Conservation (phyloP, 2,329 filamentous ascomycete genomes). For the Aureobasidium sp. region DNA sequence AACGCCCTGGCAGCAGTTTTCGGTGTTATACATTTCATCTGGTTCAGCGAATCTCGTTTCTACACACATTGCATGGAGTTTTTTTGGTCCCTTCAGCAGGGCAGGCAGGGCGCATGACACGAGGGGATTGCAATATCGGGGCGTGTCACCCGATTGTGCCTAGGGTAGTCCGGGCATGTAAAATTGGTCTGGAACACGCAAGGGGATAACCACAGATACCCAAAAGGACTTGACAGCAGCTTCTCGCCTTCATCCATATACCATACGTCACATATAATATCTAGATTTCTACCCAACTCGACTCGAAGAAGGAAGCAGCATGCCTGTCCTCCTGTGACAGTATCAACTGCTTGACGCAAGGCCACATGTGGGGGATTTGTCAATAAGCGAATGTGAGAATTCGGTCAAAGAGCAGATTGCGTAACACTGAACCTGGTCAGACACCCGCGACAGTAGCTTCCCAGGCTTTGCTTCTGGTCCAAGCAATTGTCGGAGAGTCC, state of each 20-base stretch:
- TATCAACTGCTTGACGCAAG: neutral
- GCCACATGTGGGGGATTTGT: neutral
- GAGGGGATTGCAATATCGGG: neutral
- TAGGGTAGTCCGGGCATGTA: neutral
- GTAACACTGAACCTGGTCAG: neutral
- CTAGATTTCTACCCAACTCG: neutral
- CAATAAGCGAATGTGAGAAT: neutral
- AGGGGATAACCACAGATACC: constrained; percentile 9
- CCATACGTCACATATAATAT: constrained; percentile 4
- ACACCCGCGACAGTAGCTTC: constrained; percentile 6
- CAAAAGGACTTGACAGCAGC: neutral
- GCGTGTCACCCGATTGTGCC: neutral
- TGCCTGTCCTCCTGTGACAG: neutral
- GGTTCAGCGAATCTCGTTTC: neutral
- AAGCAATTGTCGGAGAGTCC: neutral
- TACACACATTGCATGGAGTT: neutral
- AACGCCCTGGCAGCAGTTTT: neutral
- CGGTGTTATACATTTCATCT: neutral
- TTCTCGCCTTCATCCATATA: neutral
- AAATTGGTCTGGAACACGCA: constrained; percentile 4
- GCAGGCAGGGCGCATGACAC: neutral
- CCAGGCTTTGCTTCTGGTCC: neutral
- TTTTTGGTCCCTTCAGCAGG: neutral
- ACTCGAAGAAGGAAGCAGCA: neutral
- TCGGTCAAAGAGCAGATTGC: neutral